Evolutionary conservation across 1,139 yeast species (phyloP).

Genomic region (Magnusiomyces magnusii): DNA sequence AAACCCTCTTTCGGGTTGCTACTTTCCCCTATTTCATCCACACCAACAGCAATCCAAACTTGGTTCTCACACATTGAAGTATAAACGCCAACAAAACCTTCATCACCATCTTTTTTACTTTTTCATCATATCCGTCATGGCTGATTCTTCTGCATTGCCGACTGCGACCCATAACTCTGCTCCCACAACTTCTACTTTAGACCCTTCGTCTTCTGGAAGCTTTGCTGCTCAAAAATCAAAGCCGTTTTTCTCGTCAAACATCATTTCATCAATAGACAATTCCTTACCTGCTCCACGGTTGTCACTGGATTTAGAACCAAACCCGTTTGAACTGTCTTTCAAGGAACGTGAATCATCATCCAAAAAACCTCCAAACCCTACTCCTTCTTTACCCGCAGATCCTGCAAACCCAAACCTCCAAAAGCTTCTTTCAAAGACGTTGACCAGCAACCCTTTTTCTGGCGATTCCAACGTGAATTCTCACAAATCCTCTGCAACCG

Average conservation of each 20-base stretch:
- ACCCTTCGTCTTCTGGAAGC: too few species aligned
- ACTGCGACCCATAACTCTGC: not conserved
- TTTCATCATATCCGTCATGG: not conserved
- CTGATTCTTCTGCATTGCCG: not conserved
- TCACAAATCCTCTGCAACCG: too few species aligned
- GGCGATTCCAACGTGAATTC: too few species aligned
- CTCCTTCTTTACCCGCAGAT: conserved; percentile 4
- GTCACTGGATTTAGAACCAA: conserved; percentile 73
- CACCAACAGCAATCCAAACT: too few species aligned
- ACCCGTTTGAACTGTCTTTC: conserved; percentile 92
- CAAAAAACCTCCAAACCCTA: not conserved
- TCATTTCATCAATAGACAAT: not conserved
- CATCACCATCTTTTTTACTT: not conserved
- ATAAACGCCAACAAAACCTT: not conserved
- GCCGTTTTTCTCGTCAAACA: not conserved
- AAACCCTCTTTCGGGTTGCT: not conserved
- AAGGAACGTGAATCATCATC: conserved; percentile 44
- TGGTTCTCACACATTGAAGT: not conserved
- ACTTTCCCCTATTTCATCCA: not conserved
- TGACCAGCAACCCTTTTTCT: not conserved
- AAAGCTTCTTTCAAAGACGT: not conserved
- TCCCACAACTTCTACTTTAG: not conserved
- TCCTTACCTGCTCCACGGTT: conserved; percentile 1
- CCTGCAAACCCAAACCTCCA: not conserved
- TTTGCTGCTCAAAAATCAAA: not conserved